These are phyloP conservation scores for Kondoa subrosea DNA, from an alignment of 768 basidiomycete genomes.

Conservation along the genomic window DNA sequence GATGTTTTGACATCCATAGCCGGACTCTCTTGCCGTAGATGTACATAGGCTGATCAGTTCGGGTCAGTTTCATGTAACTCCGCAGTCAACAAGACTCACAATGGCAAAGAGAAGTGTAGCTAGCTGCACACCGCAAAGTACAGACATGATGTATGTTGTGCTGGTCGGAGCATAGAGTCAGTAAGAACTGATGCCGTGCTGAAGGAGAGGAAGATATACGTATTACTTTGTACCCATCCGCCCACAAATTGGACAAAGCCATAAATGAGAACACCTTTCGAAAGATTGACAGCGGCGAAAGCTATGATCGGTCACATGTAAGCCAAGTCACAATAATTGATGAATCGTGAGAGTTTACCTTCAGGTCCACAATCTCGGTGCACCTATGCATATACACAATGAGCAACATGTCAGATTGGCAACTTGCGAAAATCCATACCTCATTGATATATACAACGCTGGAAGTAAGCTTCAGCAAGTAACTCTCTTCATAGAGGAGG, in stretches of 20 bases:
- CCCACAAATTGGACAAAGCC: background rate
- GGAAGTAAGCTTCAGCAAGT: background rate
- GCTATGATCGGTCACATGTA: background rate
- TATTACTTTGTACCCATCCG: background rate
- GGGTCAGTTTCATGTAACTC: background rate
- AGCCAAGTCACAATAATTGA: background rate
- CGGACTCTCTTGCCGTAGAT: background rate
- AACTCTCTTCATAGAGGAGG: background rate
- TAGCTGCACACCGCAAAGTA: background rate
- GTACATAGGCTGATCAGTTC: background rate
- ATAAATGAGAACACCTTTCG: background rate
- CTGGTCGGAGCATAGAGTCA: background rate
- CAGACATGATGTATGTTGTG: background rate
- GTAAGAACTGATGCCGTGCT: too few relatives aligned
- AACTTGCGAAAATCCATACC: too few relatives aligned
- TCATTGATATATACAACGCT: background rate
- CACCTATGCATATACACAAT: too few relatives aligned
- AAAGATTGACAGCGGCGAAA: background rate
- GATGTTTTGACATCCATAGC: background rate
- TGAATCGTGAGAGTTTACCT: background rate
- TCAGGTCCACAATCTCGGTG: background rate
- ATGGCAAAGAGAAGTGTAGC: background rate
- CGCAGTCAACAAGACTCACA: background rate
- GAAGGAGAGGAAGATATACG: too few relatives aligned
- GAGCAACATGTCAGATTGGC: too few relatives aligned